Base-by-base conservation (phyloP, 495 filamentous ascomycete genomes). In the Aspergillus egyptiacus region DNA sequence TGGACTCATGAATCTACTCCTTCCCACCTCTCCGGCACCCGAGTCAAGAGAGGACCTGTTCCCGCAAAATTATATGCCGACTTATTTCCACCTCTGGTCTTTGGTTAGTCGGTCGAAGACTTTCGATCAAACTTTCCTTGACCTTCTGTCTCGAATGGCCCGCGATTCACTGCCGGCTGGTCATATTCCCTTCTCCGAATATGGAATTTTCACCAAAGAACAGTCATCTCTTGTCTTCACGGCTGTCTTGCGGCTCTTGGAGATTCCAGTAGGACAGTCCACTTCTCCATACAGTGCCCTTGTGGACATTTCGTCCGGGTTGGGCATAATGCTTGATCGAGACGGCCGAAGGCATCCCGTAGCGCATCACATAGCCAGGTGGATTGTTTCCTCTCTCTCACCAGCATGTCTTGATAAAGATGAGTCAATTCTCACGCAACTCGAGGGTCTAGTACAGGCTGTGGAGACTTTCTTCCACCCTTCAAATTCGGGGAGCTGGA, bases 391-490 rank as follows among this genome's bases (percentile, higher is more conserved):
- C 80, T 96, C 90, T 2, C 67, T 99, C 24, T 97, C 94, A 0
- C 93, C 93, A 1, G 70, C 81, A 25, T 95, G 87, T 60, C 71
- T 95, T 17, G 81, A 87, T 36, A 71, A 80, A n/a, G 74, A 80
- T 33, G 82, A 85, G 50, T 96, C 91, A 1, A 79, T 95, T 42
- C 64, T 98, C 53, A 75, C 84, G 20, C 87, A 85, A 51, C 80
- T 99, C 2, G 94, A 99, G 62, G 93, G 90, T 6, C 74, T 99
- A 31, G 88, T 99, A 54, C 85, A 97, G 61, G 94, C 89, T 11
- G 85, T 97, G 36, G 93, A 99, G 63, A 99, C 93, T 2, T 99
- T 97, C 69, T 99, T 96, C 73, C 93, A 99, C 55, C 93, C 93
- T 14, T 97, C 94, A 9, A 99, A 99, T 63, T 87, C 93, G 37